Conservation (phyloP, 352 stramenopile species). For the Pythium biforme region DNA sequence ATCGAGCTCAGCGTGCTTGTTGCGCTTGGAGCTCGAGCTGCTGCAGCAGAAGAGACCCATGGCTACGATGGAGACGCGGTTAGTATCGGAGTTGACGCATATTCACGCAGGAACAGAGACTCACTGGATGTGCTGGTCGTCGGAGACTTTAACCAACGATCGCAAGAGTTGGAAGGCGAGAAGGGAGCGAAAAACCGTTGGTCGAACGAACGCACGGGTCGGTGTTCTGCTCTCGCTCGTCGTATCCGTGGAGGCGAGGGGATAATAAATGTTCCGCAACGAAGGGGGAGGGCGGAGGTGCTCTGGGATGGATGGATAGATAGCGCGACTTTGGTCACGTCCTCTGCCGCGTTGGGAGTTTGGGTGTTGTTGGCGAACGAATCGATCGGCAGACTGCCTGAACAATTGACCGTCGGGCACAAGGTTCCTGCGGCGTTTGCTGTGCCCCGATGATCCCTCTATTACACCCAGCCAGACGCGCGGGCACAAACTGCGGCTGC, state of each 20-base stretch:
- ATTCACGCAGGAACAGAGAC: not conserved
- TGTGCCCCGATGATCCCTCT: not conserved
- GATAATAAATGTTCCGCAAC: not conserved
- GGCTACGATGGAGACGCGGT: not conserved
- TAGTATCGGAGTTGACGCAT: no score
- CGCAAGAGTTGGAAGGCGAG: no score
- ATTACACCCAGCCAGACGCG: not conserved
- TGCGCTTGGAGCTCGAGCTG: conserved; percentile 13
- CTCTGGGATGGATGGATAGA: not conserved
- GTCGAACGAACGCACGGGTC: no score
- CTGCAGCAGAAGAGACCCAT: conserved; percentile 23
- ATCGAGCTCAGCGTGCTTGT: conserved; percentile 4
- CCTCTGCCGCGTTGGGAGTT: not conserved
- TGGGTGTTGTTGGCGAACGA: not conserved
- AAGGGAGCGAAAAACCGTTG: no score
- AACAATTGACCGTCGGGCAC: not conserved
- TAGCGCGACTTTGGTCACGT: not conserved
- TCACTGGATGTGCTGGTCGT: not conserved
- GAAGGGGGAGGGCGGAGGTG: not conserved
- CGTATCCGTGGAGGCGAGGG: not conserved
- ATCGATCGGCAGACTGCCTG: not conserved
- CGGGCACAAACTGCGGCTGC: not conserved
- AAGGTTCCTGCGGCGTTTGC: not conserved
- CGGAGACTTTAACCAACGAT: no score
- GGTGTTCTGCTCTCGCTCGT: no score